Percentiles rank a stretch among this genome's conserved stretches.
Evolutionary conservation across 495 filamentous ascomycete genomes (phyloP).

Genomic region (Penicillium turbatum): DNA sequence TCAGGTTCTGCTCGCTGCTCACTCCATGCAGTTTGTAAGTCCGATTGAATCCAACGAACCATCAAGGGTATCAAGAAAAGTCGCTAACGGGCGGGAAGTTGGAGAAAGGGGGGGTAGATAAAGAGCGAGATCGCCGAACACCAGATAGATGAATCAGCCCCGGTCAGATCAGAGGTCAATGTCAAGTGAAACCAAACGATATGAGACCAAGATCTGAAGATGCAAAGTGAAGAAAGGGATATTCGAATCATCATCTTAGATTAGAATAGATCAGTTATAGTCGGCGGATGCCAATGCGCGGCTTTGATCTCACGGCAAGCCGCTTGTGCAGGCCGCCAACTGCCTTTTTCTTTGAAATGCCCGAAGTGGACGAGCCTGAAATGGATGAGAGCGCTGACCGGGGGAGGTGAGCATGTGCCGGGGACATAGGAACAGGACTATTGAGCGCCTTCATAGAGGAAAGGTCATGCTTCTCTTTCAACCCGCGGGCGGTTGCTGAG

Average conservation of each 20-base stretch:
- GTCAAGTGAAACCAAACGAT: not conserved
- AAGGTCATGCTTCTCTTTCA: constrained; percentile 13
- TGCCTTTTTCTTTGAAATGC: constrained; percentile 21
- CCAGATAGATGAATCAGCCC: not conserved
- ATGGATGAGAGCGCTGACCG: constrained; percentile 4
- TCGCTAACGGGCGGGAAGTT: not conserved
- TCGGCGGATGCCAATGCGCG: constrained; percentile 39
- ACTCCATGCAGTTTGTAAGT: constrained; percentile 2
- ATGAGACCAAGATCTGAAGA: not conserved
- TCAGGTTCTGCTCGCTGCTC: not conserved
- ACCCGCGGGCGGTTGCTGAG: constrained; percentile 2
- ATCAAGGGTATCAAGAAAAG: constrained; percentile 9
- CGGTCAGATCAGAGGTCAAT: not conserved
- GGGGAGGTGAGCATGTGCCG: not conserved
- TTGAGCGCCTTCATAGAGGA: constrained; percentile 1
- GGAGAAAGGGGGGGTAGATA: not conserved
- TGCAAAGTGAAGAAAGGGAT: not conserved
- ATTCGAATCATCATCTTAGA: not conserved
- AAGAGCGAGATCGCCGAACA: not conserved
- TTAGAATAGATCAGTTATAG: constrained; percentile 21
- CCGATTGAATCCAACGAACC: not conserved
- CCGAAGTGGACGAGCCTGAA: constrained; percentile 8
- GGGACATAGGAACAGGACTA: not conserved
- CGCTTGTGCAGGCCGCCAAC: constrained; percentile 25
- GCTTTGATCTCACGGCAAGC: constrained; percentile 27